phyloP scores from a whole-genome alignment of 345 rosid species.

The Geranium rotundifolium region DNA sequence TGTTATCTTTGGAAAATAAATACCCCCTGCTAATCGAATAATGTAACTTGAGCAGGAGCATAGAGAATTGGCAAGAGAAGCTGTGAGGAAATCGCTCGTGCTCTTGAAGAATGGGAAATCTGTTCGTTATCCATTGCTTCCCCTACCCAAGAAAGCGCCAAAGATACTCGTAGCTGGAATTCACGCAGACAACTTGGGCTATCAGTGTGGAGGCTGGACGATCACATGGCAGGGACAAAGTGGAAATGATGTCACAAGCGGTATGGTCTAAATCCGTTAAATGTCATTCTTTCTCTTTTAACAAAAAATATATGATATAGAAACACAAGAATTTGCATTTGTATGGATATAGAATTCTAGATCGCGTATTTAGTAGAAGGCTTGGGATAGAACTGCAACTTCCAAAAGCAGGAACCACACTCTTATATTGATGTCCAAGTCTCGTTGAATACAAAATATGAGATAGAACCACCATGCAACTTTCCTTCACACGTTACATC shows the following conservation, averaged over 20 bases:
- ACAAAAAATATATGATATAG: too few relatives aligned
- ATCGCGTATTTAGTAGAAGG: too few relatives aligned
- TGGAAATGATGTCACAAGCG: constrained; percentile 62
- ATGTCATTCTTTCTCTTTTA: neutral
- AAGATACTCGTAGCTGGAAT: constrained; percentile 80
- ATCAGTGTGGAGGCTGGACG: constrained; percentile 99
- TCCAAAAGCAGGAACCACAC: too few relatives aligned
- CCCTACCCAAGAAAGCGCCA: constrained; percentile 63
- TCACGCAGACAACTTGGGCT: constrained; percentile 91
- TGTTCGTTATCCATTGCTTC: constrained; percentile 49
- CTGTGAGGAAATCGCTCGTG: constrained; percentile 92
- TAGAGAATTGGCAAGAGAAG: constrained; percentile 89
- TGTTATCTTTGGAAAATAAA: too few relatives aligned
- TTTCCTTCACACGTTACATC: too few relatives aligned
- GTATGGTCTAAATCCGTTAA: constrained; percentile 20
- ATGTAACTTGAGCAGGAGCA: constrained; percentile 43
- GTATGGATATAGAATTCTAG: too few relatives aligned
- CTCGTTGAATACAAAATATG: too few relatives aligned
- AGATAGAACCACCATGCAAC: too few relatives aligned
- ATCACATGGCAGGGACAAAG: constrained; percentile 79
- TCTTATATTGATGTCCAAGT: too few relatives aligned
- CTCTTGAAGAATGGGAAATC: constrained; percentile 71
- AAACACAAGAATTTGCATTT: too few relatives aligned
- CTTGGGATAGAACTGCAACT: too few relatives aligned
- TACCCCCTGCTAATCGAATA: too few relatives aligned